Conservation (phyloP, 192 early-diverging fungal species). For the Geranomyces michiganensis region DNA sequence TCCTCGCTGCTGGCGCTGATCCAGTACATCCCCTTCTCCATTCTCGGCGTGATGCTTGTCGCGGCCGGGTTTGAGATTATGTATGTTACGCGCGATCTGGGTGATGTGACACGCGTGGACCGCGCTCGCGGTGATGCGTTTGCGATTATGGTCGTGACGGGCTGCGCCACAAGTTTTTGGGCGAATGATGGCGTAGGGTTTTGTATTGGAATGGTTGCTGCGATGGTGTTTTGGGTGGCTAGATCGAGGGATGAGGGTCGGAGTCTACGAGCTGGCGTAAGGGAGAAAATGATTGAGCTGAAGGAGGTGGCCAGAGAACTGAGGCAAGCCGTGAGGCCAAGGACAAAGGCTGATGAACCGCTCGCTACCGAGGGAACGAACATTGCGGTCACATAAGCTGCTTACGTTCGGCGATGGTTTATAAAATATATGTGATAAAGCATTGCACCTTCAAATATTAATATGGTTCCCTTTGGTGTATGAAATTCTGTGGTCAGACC, state of each 20-base stretch:
- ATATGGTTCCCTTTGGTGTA: too few species aligned
- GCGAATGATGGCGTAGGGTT: slow-evolving; percentile 84
- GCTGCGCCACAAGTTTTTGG: slow-evolving; percentile 71
- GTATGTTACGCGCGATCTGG: slow-evolving; percentile 54
- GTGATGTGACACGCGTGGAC: slow-evolving; percentile 11
- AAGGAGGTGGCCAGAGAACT: background rate
- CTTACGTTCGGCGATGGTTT: too few species aligned
- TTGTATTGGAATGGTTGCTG: slow-evolving; percentile 64
- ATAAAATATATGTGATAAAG: too few species aligned
- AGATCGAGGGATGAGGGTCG: background rate
- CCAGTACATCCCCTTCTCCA: slow-evolving; percentile 70
- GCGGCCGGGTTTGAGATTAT: slow-evolving; percentile 78
- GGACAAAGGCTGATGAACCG: too few species aligned
- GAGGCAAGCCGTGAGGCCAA: too few species aligned
- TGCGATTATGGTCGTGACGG: slow-evolving; percentile 72
- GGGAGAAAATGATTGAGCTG: background rate
- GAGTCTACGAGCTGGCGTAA: background rate
- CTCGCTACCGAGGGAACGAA: too few species aligned
- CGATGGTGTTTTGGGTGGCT: slow-evolving; percentile 43
- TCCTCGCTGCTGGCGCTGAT: slow-evolving; percentile 75
- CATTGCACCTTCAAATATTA: too few species aligned
- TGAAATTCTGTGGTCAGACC: too few species aligned
- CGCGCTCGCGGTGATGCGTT: slow-evolving; percentile 49
- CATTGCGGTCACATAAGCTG: too few species aligned
- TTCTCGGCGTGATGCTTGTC: slow-evolving; percentile 88